Evolutionary conservation across 2,329 filamentous ascomycete genomes (phyloP), one percentile per base, ranked within the genome.

Genomic region (Bisporella sp.): DNA sequence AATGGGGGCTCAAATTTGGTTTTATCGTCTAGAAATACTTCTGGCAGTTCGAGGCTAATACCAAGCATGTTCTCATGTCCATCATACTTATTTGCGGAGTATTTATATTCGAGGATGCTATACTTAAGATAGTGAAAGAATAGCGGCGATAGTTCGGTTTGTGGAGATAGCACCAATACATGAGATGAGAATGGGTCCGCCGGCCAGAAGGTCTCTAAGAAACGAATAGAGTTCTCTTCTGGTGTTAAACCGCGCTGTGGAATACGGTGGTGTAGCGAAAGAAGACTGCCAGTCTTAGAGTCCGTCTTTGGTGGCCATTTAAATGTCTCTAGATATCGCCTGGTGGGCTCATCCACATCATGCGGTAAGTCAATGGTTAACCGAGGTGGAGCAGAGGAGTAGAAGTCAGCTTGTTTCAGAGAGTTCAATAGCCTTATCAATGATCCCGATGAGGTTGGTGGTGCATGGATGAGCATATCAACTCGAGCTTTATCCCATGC

Each of bases 61-160:
- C 89, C 90, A 54, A 95, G 74, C 2, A 96, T 70, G 11, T 78
- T 73, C 1, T 72, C 66, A 56, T 74, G 62, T 75, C 75, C 65
- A 62, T 71, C 64, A 31, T 73, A 66, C 3, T 68, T 68, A 3
- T 69, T 68, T 60, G 64, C 71, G 0, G 89, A 89, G 66, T 95
- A 87, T 55, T 79, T 80, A 64, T 93, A 91, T 59, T 89, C 82
- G 4, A 97, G 71, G 1, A 92, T 70, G 1, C 77, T 69, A 65
- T 89, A 96, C 65, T 87, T 89, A 11, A 96, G 71, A 64, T 93
- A 96, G 56, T 96, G 89, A 55, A 86, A 92, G 64, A 89, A 97
- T 1, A 87, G 78, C 1, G 84, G 82, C 1, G 88, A 87, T 0
- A 97, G 69, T 65, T 97, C 87, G 1, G 78, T 79, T 58, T 95